Base-by-base conservation (phyloP, 345 rosid species). In the Cardamine occulta region DNA sequence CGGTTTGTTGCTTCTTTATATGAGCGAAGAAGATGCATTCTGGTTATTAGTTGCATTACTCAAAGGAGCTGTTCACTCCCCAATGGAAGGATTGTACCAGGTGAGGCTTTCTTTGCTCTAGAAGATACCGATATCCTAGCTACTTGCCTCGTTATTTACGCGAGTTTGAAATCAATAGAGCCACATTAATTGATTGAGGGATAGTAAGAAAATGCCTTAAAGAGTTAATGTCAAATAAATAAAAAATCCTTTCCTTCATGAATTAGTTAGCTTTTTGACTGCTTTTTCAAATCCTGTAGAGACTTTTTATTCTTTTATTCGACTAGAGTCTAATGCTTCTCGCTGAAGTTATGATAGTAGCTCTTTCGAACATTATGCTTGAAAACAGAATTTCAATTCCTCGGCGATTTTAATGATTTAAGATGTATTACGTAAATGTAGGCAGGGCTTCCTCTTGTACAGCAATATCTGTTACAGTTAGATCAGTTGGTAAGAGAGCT, bases 1-100 rank as follows among this genome's bases (percentile, higher is more conserved):
- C 3, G 97, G 97, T 65, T 80, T 95, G 61, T 86, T 95, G 77
- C 97, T 95, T 83, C 97, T 95, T 61, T 90, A 90, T 83, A 95
- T 95, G 97, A 88, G 99, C 7, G 97, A 95, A 84, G 99, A 95
- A 80, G 97, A 95, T 81, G 99, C 89, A 8, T 95, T 92, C 79
- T 95, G 99, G 99, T 79, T 95, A 77, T 79, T 92, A 82, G 98
- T 95, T 77, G 99, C 99, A 39, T 84, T 95, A 74, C 85, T 95
- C 58, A 92, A 95, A 83, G 99, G 99, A 77, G 94, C 97, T 40
- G 97, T 92, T 59, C 99, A 90, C 80, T 87, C 99, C 62, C 99
- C 99, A 26, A 90, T 92, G 93, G 97, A 92, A 84, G 99, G 99
- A 79, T 77, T 95, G 75, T 95, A 90, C 82, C 91, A 87, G 93